Evolutionary conservation across 2,329 filamentous ascomycete genomes (phyloP).

Genomic region (Epichloe festucae): DNA sequence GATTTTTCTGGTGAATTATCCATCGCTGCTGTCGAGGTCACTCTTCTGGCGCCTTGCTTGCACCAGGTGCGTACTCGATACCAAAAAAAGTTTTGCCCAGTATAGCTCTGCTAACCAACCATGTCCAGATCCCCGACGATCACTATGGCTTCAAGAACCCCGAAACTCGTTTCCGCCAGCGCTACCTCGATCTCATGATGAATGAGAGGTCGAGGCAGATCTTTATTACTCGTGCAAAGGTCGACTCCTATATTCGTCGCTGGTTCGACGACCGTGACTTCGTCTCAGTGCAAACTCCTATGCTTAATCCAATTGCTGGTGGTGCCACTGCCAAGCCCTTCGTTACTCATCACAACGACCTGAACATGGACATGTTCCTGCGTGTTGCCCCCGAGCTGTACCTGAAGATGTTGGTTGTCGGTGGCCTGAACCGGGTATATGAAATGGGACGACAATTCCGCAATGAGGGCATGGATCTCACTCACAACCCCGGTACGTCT

Average conservation of each 20-base stretch:
- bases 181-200: slow-evolving; percentile 94
- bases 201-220: slow-evolving; percentile 77
- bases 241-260: slow-evolving; percentile 75
- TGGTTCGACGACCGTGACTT: slow-evolving; percentile 86
- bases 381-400: slow-evolving; percentile 85
- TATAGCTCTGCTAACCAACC: not conserved
- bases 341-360: slow-evolving; percentile 89
- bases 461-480: slow-evolving; percentile 62
- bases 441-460: slow-evolving; percentile 93
- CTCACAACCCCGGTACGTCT: slow-evolving; percentile 59
- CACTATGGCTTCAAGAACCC: slow-evolving; percentile 93
- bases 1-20: slow-evolving; percentile 63
- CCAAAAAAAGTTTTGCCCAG: not conserved
- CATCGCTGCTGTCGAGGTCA: slow-evolving; percentile 78
- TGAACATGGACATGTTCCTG: slow-evolving; percentile 90
- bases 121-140: slow-evolving; percentile 53
- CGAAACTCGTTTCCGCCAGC: slow-evolving; percentile 84
- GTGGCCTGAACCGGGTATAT: slow-evolving; percentile 87
- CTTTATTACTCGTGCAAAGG: slow-evolving; percentile 74
- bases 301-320: slow-evolving; percentile 92
- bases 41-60: slow-evolving; percentile 79
- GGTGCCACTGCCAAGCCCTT: slow-evolving; percentile 92
- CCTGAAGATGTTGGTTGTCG: slow-evolving; percentile 91
- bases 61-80: slow-evolving; percentile 49
- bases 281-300: slow-evolving; percentile 89